Conservation (phyloP, 2,329 filamentous ascomycete species). For the Ampelomyces quisqualis region DNA sequence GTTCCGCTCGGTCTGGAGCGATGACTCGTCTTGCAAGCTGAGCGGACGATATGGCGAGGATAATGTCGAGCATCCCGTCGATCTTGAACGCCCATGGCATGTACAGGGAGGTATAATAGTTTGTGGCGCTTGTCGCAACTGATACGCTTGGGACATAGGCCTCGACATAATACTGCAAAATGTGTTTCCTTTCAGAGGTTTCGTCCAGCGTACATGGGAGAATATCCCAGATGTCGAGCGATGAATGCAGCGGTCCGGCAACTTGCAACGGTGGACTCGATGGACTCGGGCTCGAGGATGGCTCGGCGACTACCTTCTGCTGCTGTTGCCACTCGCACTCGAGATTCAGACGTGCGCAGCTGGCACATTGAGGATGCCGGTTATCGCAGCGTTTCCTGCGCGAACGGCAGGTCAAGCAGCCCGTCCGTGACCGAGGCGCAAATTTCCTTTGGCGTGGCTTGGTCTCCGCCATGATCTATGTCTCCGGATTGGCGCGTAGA, state of each 20-base stretch:
- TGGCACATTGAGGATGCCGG: conserved; percentile 36
- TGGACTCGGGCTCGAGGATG: conserved; percentile 8
- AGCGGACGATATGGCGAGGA: conserved; percentile 39
- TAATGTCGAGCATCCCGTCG: conserved; percentile 40
- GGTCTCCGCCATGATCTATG: conserved; percentile 33
- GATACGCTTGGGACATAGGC: conserved; percentile 42
- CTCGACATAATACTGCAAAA: conserved; percentile 40
- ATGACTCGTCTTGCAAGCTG: conserved; percentile 36
- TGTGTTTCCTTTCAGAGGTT: conserved; percentile 28
- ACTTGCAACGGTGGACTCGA: conserved; percentile 17
- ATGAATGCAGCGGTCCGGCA: conserved; percentile 17
- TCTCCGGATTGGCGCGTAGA: neutral
- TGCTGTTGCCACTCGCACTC: conserved; percentile 40
- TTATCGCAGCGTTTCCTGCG: conserved; percentile 41
- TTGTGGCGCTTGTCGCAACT: conserved; percentile 37
- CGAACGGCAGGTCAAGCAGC: conserved; percentile 40
- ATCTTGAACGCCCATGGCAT: conserved; percentile 42
- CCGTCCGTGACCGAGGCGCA: conserved; percentile 40
- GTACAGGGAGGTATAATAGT: conserved; percentile 41
- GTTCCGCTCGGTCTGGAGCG: conserved; percentile 28
- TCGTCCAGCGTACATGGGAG: conserved; percentile 28
- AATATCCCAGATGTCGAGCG: conserved; percentile 36
- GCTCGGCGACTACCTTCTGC: conserved; percentile 22
- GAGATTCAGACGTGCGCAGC: conserved; percentile 40
- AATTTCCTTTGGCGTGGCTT: conserved; percentile 41